Evolutionary conservation across 2,329 filamentous ascomycete species (phyloP).

Genomic region (Nemania sp.): DNA sequence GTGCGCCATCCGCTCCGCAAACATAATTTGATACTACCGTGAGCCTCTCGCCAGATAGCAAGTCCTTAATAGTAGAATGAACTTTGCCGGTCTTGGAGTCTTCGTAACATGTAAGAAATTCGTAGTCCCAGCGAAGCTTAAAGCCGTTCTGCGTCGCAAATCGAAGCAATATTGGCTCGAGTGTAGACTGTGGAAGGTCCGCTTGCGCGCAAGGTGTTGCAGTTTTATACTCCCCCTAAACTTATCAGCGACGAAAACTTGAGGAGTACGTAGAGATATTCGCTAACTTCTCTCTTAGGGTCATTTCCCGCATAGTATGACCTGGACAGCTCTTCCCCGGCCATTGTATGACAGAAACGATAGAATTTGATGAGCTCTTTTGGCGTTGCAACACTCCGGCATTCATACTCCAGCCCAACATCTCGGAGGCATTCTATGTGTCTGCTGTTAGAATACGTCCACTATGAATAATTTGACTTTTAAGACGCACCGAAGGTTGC

Average conservation of each 20-base stretch:
- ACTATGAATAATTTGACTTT: neutral
- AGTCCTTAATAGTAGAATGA: constrained; percentile 29
- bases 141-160: constrained; percentile 36
- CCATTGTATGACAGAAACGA: constrained; percentile 34
- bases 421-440: constrained; percentile 36
- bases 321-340: constrained; percentile 34
- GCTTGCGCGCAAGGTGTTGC: constrained; percentile 33
- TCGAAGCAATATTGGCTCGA: constrained; percentile 35
- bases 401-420: constrained; percentile 28
- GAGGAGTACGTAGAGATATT: neutral
- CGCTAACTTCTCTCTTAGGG: constrained; percentile 25
- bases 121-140: constrained; percentile 36
- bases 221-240: constrained; percentile 34
- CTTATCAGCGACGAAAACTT: neutral
- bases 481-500: constrained; percentile 31
- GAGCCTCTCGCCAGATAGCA: constrained; percentile 24
- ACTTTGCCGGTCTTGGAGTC: constrained; percentile 28
- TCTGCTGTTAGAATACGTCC: constrained; percentile 3
- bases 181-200: constrained; percentile 35
- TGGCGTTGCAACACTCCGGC: constrained; percentile 22
- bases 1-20: constrained; percentile 36
- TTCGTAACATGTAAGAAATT: constrained; percentile 28
- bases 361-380: constrained; percentile 35
- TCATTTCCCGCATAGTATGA: constrained; percentile 33
- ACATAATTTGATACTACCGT: constrained; percentile 33